A percentile compares a stretch with the other conserved stretches of the same genome.
phyloP scores from a whole-genome alignment of 2,329 filamentous ascomycete species.

The Mycosphaerella sp. region DNA sequence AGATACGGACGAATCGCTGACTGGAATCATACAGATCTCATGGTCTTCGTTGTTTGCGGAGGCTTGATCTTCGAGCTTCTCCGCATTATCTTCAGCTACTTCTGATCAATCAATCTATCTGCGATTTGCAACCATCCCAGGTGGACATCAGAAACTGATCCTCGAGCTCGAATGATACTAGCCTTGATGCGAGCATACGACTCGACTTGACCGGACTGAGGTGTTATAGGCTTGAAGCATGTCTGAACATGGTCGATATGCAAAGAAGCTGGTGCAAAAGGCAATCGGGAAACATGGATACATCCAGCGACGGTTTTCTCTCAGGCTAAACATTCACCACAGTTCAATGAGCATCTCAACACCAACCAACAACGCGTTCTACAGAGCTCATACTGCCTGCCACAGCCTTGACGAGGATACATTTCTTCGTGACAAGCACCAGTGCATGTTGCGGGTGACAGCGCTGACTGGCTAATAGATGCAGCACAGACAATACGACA shows the following conservation, averaged over 20 bases:
- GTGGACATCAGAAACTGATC: no score
- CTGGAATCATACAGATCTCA: constrained; percentile 41
- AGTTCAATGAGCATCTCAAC: not conserved
- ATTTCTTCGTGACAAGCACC: not conserved
- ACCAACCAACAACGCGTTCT: not conserved
- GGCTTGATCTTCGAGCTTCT: constrained; percentile 55
- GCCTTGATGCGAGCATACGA: no score
- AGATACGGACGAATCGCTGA: not conserved
- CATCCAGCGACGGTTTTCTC: not conserved
- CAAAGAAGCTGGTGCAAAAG: not conserved
- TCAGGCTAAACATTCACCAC: not conserved
- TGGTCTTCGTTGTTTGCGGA: constrained; percentile 59
- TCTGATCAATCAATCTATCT: not conserved
- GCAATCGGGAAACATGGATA: not conserved
- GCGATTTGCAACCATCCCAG: no score
- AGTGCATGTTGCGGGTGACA: not conserved
- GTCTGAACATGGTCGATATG: no score
- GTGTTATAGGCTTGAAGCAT: no score
- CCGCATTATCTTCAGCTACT: constrained; percentile 39
- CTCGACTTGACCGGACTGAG: no score
- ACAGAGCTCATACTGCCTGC: not conserved
- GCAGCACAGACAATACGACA: not conserved
- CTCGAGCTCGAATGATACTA: no score
- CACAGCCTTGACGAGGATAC: not conserved
- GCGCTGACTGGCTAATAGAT: not conserved